Evolutionary conservation across 108 stramenopile genomes (phyloP).

Genomic region (Stephanodiscus triporus): DNA sequence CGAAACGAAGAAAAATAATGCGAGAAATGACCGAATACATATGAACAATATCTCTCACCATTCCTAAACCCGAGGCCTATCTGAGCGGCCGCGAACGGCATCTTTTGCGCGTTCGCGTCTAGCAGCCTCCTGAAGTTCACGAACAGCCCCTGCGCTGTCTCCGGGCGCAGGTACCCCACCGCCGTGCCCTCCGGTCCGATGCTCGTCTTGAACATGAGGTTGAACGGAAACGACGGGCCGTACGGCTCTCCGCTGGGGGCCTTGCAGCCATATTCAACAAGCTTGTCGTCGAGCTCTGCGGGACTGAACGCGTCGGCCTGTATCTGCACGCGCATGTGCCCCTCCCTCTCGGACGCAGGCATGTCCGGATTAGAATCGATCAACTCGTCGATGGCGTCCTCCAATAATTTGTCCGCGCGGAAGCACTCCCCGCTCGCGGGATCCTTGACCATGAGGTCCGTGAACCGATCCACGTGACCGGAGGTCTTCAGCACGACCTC

Average conservation of each 20-base stretch:
- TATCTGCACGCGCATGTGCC: slow-evolving; percentile 89
- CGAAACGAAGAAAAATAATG: slow-evolving; percentile 7
- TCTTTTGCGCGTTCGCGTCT: slow-evolving; percentile 94
- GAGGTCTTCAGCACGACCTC: slow-evolving; percentile 95
- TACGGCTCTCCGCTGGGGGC: slow-evolving; percentile 88
- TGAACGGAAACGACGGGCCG: slow-evolving; percentile 97
- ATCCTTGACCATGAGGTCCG: slow-evolving; percentile 99
- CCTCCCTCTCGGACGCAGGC: slow-evolving; percentile 83
- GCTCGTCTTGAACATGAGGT: slow-evolving; percentile 99
- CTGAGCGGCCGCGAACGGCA: slow-evolving; percentile 99
- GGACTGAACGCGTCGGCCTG: slow-evolving; percentile 98
- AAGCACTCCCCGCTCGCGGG: slow-evolving; percentile 89
- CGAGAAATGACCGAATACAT: too few relatives aligned
- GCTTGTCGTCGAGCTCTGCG: slow-evolving; percentile 89
- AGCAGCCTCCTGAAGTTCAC: slow-evolving; percentile 98
- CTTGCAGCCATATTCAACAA: slow-evolving; percentile 89
- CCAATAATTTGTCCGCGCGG: slow-evolving; percentile 97
- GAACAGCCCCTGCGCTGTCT: slow-evolving; percentile 99
- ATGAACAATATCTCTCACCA: slow-evolving; percentile 56
- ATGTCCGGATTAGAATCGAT: slow-evolving; percentile 87
- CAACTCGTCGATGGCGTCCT: slow-evolving; percentile 97
- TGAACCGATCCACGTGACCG: slow-evolving; percentile 99
- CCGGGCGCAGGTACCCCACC: slow-evolving; percentile 98
- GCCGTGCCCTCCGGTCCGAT: slow-evolving; percentile 98
- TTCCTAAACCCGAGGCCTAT: slow-evolving; percentile 99